Percentiles rank a stretch among this genome's conserved stretches.
phyloP scores from a whole-genome alignment of 148 eudicot genomes.

The Euryodendron excelsum region DNA sequence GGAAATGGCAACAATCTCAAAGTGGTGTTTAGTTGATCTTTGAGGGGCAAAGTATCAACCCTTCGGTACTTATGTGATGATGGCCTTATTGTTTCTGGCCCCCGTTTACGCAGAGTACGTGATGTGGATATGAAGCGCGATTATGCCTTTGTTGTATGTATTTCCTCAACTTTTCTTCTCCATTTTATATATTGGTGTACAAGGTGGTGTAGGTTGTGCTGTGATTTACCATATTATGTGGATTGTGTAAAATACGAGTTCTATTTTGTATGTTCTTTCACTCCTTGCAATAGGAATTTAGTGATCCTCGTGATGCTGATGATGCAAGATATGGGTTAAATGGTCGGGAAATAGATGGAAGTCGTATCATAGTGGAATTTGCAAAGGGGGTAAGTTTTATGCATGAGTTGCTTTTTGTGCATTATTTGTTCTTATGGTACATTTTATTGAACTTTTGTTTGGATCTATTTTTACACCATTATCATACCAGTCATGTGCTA shows the following conservation, averaged over 20 bases:
- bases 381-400: conserved; percentile 55
- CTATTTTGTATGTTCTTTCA: conserved; percentile 15
- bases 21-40: conserved; percentile 83
- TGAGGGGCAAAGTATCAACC: conserved; percentile 68
- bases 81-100: conserved; percentile 85
- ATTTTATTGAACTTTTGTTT: too few species aligned
- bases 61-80: conserved; percentile 67
- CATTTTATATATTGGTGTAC: not conserved
- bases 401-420: not conserved
- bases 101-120: conserved; percentile 84
- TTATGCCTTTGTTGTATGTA: conserved; percentile 75
- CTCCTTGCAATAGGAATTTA: conserved; percentile 50
- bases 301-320: conserved; percentile 80
- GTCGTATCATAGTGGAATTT: conserved; percentile 60
- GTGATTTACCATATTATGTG: not conserved
- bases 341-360: conserved; percentile 66
- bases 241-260: conserved; percentile 25
- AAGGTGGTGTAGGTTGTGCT: not conserved
- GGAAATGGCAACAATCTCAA: conserved; percentile 75
- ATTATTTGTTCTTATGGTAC: too few species aligned
- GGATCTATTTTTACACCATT: too few species aligned
- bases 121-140: conserved; percentile 91
- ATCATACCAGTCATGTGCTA: too few species aligned
- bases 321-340: conserved; percentile 62
- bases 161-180: conserved; percentile 9